Conservation (phyloP, 2,329 filamentous ascomycete species). For the Cordyceps tenuipes region DNA sequence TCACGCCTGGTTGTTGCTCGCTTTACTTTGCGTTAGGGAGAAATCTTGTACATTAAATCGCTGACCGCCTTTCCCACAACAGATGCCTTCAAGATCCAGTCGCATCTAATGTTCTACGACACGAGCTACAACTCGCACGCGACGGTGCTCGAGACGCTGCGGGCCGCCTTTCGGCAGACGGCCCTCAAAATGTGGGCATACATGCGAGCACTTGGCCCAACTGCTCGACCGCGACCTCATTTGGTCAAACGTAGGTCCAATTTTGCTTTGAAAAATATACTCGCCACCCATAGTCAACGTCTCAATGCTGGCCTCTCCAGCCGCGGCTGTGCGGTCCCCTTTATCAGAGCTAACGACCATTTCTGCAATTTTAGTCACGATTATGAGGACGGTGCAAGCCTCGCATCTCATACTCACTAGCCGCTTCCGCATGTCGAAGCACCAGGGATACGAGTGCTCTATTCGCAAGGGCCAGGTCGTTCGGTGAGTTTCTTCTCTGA, state of each 20-base stretch:
- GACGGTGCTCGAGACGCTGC: constrained; percentile 67
- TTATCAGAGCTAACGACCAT: not conserved
- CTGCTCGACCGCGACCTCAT: constrained; percentile 45
- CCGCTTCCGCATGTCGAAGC: constrained; percentile 34
- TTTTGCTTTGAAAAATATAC: not conserved
- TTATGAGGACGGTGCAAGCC: constrained; percentile 57
- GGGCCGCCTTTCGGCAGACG: constrained; percentile 65
- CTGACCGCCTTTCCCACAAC: not conserved
- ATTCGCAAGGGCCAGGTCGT: constrained; percentile 51
- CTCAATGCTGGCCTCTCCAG: not conserved
- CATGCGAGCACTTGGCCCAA: constrained; percentile 45
- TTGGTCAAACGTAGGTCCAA: constrained; percentile 56
- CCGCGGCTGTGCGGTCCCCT: not conserved
- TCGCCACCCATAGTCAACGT: too few species aligned
- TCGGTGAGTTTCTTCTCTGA: constrained; percentile 43
- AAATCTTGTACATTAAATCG: not conserved
- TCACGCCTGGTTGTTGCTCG: too few species aligned
- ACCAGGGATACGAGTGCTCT: constrained; percentile 47
- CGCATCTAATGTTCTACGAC: constrained; percentile 77
- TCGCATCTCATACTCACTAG: constrained; percentile 57
- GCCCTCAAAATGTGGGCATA: constrained; percentile 68
- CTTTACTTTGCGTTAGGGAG: too few species aligned
- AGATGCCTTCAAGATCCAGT: constrained; percentile 73
- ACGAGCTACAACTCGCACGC: constrained; percentile 62
- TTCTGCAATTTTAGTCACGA: constrained; percentile 41